phyloP scores from a whole-genome alignment of 2,329 filamentous ascomycete species.

The Botrytis paeoniae region DNA sequence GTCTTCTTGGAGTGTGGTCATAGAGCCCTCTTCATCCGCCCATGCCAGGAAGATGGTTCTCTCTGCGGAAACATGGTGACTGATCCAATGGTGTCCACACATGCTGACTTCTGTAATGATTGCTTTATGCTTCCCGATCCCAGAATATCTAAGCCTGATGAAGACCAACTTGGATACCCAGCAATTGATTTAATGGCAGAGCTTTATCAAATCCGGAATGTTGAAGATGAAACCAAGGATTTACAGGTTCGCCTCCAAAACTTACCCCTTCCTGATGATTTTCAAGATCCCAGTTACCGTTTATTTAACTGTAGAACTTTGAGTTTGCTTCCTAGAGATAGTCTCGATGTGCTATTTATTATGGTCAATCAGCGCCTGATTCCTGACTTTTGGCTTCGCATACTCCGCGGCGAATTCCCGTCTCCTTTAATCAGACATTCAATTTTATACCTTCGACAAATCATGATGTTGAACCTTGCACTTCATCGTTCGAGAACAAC shows the following conservation, averaged over 20 bases:
- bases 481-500: not conserved
- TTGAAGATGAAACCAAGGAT: not conserved
- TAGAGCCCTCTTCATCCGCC: fast-evolving
- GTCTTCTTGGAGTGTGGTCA: not conserved
- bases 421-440: not conserved
- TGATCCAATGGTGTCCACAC: not conserved
- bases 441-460: not conserved
- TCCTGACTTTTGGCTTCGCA: not conserved
- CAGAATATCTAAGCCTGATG: not conserved
- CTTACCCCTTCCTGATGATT: not conserved
- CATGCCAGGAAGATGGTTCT: not conserved
- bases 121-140: conserved; percentile 1
- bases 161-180: not conserved
- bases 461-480: not conserved
- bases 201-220: not conserved
- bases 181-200: not conserved
- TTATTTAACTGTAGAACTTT: not conserved
- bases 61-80: not conserved
- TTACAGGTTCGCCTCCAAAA: not conserved
- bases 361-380: not conserved
- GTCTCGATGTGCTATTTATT: not conserved
- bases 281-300: not conserved
- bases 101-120: not conserved
- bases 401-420: not conserved
- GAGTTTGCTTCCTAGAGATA: not conserved